phyloP scores from a whole-genome alignment of 345 rosid species.

The Bretschneidera sinensis region DNA sequence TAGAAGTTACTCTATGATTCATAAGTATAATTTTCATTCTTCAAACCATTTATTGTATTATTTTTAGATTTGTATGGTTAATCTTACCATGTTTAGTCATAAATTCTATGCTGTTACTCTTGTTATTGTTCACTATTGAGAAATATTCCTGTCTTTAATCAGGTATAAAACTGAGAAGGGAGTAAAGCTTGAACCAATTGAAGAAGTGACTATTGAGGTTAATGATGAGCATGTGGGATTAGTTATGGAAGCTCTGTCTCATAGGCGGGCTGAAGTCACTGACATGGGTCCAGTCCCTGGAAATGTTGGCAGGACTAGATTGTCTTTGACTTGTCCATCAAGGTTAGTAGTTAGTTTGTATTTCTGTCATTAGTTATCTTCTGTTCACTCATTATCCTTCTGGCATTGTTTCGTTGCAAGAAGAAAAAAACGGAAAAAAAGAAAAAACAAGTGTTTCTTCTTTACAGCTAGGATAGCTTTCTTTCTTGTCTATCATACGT shows the following conservation, averaged over 20 bases:
- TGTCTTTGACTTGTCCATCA: constrained; percentile 91
- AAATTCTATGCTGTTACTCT: not conserved
- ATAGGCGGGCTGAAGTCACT: constrained; percentile 73
- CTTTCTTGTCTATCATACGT: not conserved
- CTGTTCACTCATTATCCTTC: not conserved
- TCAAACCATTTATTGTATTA: not conserved
- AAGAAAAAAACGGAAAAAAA: too few relatives aligned
- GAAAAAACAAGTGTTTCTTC: too few relatives aligned
- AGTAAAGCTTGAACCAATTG: constrained; percentile 85
- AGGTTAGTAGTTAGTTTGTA: constrained; percentile 38
- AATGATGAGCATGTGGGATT: constrained; percentile 94
- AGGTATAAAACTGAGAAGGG: constrained; percentile 78
- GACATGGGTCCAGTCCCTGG: constrained; percentile 99
- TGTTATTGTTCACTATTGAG: not conserved
- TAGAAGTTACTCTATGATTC: not conserved
- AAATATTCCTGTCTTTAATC: constrained; percentile 19
- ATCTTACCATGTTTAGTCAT: not conserved
- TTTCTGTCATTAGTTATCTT: not conserved
- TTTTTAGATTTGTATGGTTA: not conserved
- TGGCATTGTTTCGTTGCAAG: not conserved
- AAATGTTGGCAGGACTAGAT: constrained; percentile 75
- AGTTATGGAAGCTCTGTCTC: constrained; percentile 93
- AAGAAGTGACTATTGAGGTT: constrained; percentile 93
- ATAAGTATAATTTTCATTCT: not conserved
- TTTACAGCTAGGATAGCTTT: not conserved